These are phyloP conservation scores for Annona cherimola DNA, from an alignment of 164 flowering plant genomes.

Conservation along the genomic window DNA sequence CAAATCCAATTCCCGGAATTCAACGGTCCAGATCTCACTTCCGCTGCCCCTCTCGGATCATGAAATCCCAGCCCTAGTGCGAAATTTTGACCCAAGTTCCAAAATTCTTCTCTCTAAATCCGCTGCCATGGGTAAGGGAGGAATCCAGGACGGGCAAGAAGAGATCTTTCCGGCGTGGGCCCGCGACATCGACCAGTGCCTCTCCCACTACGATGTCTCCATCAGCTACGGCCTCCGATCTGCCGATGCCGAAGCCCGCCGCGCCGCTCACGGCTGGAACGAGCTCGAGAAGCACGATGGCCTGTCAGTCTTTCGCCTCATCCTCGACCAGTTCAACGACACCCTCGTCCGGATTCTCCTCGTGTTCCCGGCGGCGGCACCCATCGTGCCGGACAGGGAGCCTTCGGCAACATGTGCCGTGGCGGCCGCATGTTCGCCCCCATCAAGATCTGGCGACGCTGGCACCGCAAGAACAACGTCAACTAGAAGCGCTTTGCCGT, in stretches of 20 bases:
- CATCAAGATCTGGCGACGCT: slow-evolving; percentile 85
- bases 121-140: background rate
- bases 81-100: background rate
- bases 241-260: slow-evolving; percentile 34
- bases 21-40: no score
- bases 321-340: slow-evolving; percentile 48
- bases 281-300: slow-evolving; percentile 51
- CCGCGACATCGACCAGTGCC: slow-evolving; percentile 45
- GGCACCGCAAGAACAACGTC: slow-evolving; percentile 73
- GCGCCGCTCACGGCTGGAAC: slow-evolving; percentile 33
- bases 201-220: slow-evolving; percentile 25
- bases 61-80: background rate
- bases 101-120: background rate
- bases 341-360: slow-evolving; percentile 46
- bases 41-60: background rate
- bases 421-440: slow-evolving; percentile 96
- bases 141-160: background rate
- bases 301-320: slow-evolving; percentile 29
- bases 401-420: slow-evolving; percentile 95
- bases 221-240: slow-evolving; percentile 20
- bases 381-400: slow-evolving; percentile 93
- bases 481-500: slow-evolving; percentile 78
- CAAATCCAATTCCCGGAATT: no score
- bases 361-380: slow-evolving; percentile 88
- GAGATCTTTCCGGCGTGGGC: slow-evolving; percentile 58